Evolutionary conservation across 2,329 filamentous ascomycete species (phyloP), one percentile per base, ranked within the genome.

Genomic region (Botryotinia narcissicola): DNA sequence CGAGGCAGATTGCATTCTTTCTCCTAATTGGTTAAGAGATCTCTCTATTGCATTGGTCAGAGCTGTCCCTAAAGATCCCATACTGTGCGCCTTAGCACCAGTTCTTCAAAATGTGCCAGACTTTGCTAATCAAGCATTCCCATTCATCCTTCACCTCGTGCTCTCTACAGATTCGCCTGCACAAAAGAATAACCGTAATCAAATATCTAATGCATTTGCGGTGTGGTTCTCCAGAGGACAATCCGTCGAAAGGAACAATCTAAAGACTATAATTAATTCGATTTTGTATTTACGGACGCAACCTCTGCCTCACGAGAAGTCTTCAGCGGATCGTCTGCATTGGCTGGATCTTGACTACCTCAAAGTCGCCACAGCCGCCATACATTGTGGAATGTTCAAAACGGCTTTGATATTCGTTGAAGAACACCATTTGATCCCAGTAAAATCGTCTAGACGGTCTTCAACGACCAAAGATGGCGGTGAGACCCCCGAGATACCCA

Each of bases 231-330:
- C 83, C 4, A 82, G 83, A 75, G 82, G 83, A 74, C 82, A 85
- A 20, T 75, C 81, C 1, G 77, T 77, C 73, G 87, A 84, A 1
- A 87, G 87, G 73, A 86, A 90, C 9, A 93, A 93, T 78, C 83
- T 92, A 69, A 90, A 90, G 74, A 86, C 96, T 51, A 84, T 97
- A 1, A 87, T 98, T 57, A 92, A 93, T 75, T 89, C 91, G 5
- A 85, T 99, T 44, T 84, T 99, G 4, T 99, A 98, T 80, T 86
- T 99, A n/a, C 90, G 94, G 54, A 94, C 92, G 5, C 95, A 97
- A 79, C 86, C 88, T 42, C 83, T 91, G 22, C 92, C 93, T 0
- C 87, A 89, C 20, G 96, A 99, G 81, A 84, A 84, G 0, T 97
- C 93, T 0, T 91, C 93, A 76, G 91, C 91, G 12, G 93, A 97